These are phyloP conservation scores for Bipolaris oryzae DNA, from an alignment of 2,329 filamentous ascomycete species.

Conservation along the genomic window DNA sequence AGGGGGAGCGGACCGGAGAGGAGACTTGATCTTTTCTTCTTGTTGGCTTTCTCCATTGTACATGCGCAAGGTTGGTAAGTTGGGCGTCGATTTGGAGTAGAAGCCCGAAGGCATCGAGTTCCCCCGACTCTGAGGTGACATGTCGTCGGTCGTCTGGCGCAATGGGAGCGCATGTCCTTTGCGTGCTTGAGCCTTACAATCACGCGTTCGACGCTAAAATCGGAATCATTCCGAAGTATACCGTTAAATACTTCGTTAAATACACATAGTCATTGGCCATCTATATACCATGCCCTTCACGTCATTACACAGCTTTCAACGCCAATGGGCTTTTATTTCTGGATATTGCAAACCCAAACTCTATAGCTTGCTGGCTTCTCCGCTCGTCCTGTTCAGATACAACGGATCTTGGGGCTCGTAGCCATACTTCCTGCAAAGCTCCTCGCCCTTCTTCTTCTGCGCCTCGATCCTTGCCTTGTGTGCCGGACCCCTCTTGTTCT, in stretches of 20 bases:
- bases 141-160: slow-evolving; percentile 29
- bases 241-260: no score
- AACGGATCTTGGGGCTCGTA: slow-evolving; percentile 52
- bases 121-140: slow-evolving; percentile 55
- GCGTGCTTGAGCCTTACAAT: slow-evolving; percentile 26
- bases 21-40: slow-evolving; percentile 1
- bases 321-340: background rate
- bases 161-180: slow-evolving; percentile 15
- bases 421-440: slow-evolving; percentile 68
- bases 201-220: slow-evolving; percentile 12
- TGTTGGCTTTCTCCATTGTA: slow-evolving; percentile 27
- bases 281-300: background rate
- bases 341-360: background rate
- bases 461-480: slow-evolving; percentile 66
- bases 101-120: slow-evolving; percentile 46
- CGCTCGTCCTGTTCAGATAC: slow-evolving; percentile 50
- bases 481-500: slow-evolving; percentile 72
- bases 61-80: slow-evolving; percentile 51
- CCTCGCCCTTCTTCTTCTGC: slow-evolving; percentile 69
- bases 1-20: slow-evolving; percentile 15
- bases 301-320: background rate
- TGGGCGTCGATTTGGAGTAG: slow-evolving; percentile 56
- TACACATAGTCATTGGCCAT: background rate
- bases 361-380: slow-evolving; percentile 52
- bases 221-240: slow-evolving; percentile 5